Conservation (phyloP, 257 asterid genomes). For the Solanum medicagineum region DNA sequence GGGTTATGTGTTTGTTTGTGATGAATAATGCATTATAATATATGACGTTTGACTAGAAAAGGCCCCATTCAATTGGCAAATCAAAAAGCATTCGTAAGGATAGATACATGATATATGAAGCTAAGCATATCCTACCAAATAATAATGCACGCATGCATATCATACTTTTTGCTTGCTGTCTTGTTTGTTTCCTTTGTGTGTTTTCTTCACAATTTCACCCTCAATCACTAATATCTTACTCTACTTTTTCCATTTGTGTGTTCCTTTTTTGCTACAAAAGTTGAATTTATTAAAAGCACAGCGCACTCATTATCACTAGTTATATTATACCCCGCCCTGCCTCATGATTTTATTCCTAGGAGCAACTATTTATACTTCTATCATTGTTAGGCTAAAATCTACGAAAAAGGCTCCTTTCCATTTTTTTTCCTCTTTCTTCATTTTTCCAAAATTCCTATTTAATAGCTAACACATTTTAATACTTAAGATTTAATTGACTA, state of each 20-base stretch:
- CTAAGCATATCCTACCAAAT: not conserved
- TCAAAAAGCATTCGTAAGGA: not conserved
- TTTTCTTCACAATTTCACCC: not conserved
- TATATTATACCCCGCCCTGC: not conserved
- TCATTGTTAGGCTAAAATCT: not conserved
- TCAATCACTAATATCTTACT: not conserved
- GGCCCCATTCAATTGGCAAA: not conserved
- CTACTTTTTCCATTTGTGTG: not conserved
- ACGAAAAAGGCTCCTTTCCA: no score
- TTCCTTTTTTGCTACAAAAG: not conserved
- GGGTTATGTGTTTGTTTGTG: not conserved
- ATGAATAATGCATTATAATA: not conserved
- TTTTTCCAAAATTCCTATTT: no score
- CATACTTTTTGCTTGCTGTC: not conserved
- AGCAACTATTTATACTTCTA: not conserved
- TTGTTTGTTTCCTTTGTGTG: not conserved
- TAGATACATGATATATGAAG: not conserved
- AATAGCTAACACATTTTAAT: no score
- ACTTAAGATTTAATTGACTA: no score
- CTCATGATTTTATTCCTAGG: not conserved
- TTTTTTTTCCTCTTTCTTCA: no score
- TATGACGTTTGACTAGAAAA: not conserved
- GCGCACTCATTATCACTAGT: not conserved
- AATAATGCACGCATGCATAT: slow-evolving; percentile 9
- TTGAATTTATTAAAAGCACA: not conserved